A percentile compares a stretch with the other conserved stretches of the same genome.
phyloP scores from a whole-genome alignment of 73 alveolate genomes.

The Paramecium pentaurelia region DNA sequence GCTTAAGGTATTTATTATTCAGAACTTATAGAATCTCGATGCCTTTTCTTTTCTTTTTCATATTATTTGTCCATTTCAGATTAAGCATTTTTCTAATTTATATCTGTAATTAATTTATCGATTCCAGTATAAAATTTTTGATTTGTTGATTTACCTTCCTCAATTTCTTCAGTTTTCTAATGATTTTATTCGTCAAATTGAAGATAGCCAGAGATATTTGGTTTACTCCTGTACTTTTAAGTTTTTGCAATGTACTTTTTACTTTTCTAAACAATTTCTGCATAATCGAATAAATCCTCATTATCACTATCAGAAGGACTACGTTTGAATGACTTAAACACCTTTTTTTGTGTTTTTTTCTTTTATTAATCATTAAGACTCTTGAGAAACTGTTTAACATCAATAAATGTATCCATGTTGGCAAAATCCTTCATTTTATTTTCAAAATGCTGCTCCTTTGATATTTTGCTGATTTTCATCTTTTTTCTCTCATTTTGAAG shows the following conservation, averaged over 20 bases:
- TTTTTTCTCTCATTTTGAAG: not conserved
- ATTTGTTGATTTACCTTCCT: not conserved
- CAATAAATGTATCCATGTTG: constrained; percentile 23
- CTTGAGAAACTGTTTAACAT: constrained; percentile 36
- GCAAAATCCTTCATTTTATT: constrained; percentile 24
- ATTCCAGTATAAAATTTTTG: constrained; percentile 25
- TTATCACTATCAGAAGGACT: not conserved
- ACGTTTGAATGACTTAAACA: not conserved
- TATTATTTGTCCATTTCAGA: not conserved
- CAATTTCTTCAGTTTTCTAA: not conserved
- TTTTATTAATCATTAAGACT: not conserved
- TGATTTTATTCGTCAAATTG: not conserved
- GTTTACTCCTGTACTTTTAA: not conserved
- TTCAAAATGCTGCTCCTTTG: constrained; percentile 17
- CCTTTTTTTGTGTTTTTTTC: not conserved
- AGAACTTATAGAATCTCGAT: not conserved
- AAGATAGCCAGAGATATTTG: not conserved
- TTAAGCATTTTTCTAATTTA: not conserved
- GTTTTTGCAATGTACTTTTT: constrained; percentile 32
- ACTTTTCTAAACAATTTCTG: constrained; percentile 23
- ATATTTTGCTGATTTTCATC: not conserved
- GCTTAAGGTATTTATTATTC: not conserved
- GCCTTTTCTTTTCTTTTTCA: not conserved
- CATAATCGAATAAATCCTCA: constrained; percentile 31
- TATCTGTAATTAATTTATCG: constrained; percentile 17